phyloP scores from a whole-genome alignment of 208 protist species.

The Leptomonas seymouri region DNA sequence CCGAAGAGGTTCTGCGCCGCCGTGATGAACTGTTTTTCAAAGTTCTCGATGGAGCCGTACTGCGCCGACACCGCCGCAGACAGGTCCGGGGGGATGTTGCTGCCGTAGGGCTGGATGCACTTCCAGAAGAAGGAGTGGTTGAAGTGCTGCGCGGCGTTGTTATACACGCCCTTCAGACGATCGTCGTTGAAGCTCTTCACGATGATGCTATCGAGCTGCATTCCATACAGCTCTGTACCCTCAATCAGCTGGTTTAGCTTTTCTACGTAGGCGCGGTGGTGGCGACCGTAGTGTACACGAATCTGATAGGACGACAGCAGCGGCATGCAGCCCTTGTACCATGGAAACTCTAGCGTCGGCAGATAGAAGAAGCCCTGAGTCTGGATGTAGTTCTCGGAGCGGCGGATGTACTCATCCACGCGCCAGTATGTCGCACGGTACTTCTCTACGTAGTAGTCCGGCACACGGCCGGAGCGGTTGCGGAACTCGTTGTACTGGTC shows the following conservation, averaged over 20 bases:
- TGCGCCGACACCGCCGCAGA: constrained; percentile 66
- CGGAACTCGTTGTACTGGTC: constrained; percentile 90
- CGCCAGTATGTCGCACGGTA: constrained; percentile 90
- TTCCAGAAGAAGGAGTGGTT: constrained; percentile 95
- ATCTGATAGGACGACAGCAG: constrained; percentile 91
- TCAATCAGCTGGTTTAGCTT: constrained; percentile 92
- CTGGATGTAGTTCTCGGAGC: constrained; percentile 78
- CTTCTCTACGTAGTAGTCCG: constrained; percentile 83
- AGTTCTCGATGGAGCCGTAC: constrained; percentile 85
- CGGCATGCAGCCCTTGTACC: constrained; percentile 90
- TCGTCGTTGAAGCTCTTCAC: constrained; percentile 45
- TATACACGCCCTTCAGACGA: constrained; percentile 70
- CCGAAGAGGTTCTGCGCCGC: constrained; percentile 86
- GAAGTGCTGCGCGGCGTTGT: constrained; percentile 93
- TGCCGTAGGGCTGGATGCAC: constrained; percentile 89
- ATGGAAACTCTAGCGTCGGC: constrained; percentile 90
- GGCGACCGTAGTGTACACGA: constrained; percentile 87
- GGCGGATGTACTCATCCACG: constrained; percentile 88
- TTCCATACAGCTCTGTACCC: constrained; percentile 82
- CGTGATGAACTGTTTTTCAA: constrained; percentile 79
- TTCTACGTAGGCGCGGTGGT: constrained; percentile 91
- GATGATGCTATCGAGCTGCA: constrained; percentile 89
- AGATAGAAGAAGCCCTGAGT: constrained; percentile 90
- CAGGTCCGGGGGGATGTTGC: constrained; percentile 88
- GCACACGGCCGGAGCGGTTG: constrained; percentile 78